These are phyloP conservation scores for Celoporthe dispersa DNA, from an alignment of 2,329 filamentous ascomycete species.

Conservation along the genomic window DNA sequence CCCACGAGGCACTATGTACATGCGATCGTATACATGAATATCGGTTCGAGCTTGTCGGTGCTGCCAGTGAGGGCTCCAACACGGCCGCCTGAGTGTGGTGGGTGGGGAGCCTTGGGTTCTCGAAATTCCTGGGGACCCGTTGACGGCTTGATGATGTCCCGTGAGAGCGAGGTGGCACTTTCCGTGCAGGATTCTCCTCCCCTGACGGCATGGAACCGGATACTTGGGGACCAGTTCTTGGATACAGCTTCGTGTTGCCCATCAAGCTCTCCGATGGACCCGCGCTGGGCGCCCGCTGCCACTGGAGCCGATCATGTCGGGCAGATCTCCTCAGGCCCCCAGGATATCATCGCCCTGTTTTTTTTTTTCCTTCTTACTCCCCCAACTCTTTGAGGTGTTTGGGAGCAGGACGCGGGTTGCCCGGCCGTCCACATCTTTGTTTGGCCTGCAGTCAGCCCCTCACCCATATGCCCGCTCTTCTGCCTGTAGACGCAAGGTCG, in stretches of 20 bases:
- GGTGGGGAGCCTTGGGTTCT: background rate
- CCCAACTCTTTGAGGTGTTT: too few species aligned
- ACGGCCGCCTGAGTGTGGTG: too few species aligned
- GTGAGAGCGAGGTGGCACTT: background rate
- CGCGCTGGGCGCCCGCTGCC: too few species aligned
- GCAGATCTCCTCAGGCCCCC: background rate
- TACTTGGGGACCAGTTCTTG: too few species aligned
- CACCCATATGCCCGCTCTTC: conserved; percentile 11
- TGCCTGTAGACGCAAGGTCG: background rate
- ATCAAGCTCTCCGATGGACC: too few species aligned
- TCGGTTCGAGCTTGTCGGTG: conserved; percentile 15
- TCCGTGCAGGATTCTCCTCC: background rate
- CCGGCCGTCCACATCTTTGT: background rate
- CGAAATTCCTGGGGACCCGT: background rate
- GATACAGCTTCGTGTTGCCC: too few species aligned
- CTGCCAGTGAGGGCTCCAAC: conserved; percentile 19
- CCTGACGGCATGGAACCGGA: background rate
- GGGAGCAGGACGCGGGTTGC: background rate
- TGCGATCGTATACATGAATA: conserved; percentile 2
- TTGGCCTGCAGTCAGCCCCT: background rate
- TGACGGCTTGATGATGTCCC: background rate
- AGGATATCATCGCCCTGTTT: background rate
- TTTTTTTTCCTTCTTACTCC: too few species aligned
- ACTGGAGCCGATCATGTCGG: background rate
- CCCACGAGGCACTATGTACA: conserved; percentile 4